phyloP scores from a whole-genome alignment of 169 alveolate genomes.

The Babesia bigemina region DNA sequence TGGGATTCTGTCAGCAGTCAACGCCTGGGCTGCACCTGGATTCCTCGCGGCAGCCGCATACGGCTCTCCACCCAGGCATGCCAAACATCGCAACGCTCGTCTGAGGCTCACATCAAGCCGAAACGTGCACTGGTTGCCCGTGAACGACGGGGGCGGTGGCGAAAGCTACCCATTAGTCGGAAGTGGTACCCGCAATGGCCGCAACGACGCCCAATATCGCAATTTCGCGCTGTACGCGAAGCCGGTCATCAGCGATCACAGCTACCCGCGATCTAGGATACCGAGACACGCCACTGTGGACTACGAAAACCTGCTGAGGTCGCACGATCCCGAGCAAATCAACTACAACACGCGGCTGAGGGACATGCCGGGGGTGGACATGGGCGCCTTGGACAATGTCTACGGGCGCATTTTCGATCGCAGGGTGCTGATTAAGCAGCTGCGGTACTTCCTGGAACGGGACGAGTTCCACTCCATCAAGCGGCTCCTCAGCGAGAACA shows the following conservation, averaged over 20 bases:
- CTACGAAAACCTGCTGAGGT: constrained; percentile 73
- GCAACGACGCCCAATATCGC: not conserved
- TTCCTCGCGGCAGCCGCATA: constrained; percentile 2
- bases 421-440: constrained; percentile 72
- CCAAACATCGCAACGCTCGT: not conserved
- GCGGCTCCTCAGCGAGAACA: constrained; percentile 70
- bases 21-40: not conserved
- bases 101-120: not conserved
- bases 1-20: no score
- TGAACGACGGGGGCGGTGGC: not conserved
- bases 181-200: not conserved
- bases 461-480: constrained; percentile 76
- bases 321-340: constrained; percentile 69
- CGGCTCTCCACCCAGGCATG: not conserved
- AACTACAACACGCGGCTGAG: constrained; percentile 79
- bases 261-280: constrained; percentile 6
- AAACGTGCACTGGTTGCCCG: not conserved
- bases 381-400: constrained; percentile 66
- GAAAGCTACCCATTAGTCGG: not conserved
- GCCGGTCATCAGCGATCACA: constrained; percentile 27
- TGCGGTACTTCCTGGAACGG: constrained; percentile 72
- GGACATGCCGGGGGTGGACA: constrained; percentile 71
- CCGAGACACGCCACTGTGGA: constrained; percentile 66
- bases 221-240: constrained; percentile 18
- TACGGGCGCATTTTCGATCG: constrained; percentile 77